Evolutionary conservation across 495 filamentous ascomycete genomes (phyloP).

Genomic region (Penicillium antarcticum): DNA sequence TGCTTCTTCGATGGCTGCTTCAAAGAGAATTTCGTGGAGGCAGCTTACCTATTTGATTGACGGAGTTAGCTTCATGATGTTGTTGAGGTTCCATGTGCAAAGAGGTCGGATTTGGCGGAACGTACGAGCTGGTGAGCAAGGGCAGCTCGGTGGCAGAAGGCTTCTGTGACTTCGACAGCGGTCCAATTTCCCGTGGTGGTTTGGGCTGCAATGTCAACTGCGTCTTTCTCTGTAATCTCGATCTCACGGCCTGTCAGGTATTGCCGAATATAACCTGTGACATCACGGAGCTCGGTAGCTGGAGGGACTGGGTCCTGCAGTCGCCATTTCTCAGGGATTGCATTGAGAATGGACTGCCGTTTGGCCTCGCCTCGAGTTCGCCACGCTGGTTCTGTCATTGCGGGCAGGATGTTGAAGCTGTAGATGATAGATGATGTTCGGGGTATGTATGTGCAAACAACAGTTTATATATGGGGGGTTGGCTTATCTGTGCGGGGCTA

Average conservation of each 20-base stretch:
- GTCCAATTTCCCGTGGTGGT: constrained; percentile 45
- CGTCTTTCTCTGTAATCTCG: constrained; percentile 54
- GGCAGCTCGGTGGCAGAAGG: constrained; percentile 55
- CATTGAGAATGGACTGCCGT: constrained; percentile 46
- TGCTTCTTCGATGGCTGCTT: constrained; percentile 57
- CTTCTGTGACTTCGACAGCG: constrained; percentile 49
- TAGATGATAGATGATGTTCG: not conserved
- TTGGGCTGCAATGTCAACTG: constrained; percentile 43
- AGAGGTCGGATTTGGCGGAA: not conserved
- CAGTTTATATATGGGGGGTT: not conserved
- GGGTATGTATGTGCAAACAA: not conserved
- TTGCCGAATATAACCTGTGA: constrained; percentile 62
- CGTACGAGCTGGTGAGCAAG: constrained; percentile 55
- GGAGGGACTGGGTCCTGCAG: constrained; percentile 46
- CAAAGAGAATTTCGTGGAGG: constrained; percentile 62
- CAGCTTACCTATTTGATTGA: constrained; percentile 44
- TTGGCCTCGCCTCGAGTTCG: constrained; percentile 46
- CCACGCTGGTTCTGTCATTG: constrained; percentile 36
- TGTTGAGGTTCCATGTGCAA: not conserved
- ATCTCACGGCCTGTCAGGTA: constrained; percentile 54
- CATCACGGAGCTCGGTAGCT: constrained; percentile 51
- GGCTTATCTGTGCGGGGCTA: constrained; percentile 14
- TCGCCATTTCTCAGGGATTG: constrained; percentile 58
- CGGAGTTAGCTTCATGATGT: not conserved
- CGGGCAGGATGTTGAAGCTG: not conserved